Base-by-base conservation (phyloP, 495 filamentous ascomycete genomes). In the Trichoderma erinaceum region DNA sequence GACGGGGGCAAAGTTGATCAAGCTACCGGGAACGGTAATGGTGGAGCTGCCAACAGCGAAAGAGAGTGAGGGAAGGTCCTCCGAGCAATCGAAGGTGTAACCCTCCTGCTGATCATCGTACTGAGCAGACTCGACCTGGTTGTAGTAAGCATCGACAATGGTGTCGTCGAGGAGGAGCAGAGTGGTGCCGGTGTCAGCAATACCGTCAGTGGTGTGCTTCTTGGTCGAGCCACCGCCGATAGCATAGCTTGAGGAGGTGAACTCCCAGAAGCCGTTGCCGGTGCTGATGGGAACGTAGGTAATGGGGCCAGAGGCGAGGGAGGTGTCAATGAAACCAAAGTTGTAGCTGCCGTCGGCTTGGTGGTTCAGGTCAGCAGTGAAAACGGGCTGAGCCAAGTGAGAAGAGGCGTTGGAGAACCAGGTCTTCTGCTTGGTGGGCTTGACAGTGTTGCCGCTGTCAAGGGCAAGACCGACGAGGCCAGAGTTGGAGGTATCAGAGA, bases 381-480 rank as follows among this genome's bases (percentile, higher is more conserved):
- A 92, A 50, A 92, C 72, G 1, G 86, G 85, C 25, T 74, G 68
- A 66, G 84, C 82, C 0, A 92, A 81, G 46, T 75, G 75, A 21
- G 76, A 67, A 70, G 82, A 82, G 69, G 89, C 85, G 68, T 84
- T 90, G 79, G 88, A 86, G 77, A 92, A 91, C 81, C 88, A 92
- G 13, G 90, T 92, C 67, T 80, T 84, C 77, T 88, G 83, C 35
- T 73, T 38, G 10, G 72, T 77, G 25, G 90, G 90, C 66, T 73
- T 64, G 68, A 91, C 86, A 1, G 86, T 88, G 81, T 92, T 93
- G 79, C 91, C 83, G 46, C 72, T 80, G 79, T 84, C 86, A 76
- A 91, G 91, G 27, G 85, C 86, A 18, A 92, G 83, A 65, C 90
- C 90, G 11, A 93, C 79, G 11, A 93, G 81, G 63, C 90, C 90